Percentiles rank a stretch among this genome's conserved stretches.
These are phyloP conservation scores for Akebia trifoliata DNA, from an alignment of 164 flowering plant species.

Conservation along the genomic window DNA sequence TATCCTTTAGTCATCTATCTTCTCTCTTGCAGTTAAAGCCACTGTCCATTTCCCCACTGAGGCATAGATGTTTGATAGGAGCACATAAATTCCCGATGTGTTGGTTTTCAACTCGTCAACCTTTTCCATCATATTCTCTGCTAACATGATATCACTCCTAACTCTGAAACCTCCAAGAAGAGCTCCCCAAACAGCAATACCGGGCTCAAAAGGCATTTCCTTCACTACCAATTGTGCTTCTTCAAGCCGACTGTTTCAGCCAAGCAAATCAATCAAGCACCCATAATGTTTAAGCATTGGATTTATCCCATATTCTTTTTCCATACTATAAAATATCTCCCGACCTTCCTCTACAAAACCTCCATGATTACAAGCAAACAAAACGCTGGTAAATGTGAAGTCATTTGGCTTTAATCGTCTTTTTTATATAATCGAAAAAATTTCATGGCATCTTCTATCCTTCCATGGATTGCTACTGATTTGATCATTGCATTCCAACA, in stretches of 20 bases:
- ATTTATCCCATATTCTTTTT: conserved; percentile 24
- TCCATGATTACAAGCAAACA: conserved; percentile 48
- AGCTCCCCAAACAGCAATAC: conserved; percentile 40
- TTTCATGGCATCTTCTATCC: conserved; percentile 28
- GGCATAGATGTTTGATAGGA: conserved; percentile 45
- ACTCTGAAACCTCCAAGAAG: conserved; percentile 38
- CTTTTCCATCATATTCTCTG: conserved; percentile 25
- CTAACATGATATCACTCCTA: conserved; percentile 31
- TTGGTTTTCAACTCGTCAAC: conserved; percentile 22
- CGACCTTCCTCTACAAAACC: conserved; percentile 37
- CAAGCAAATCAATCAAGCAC: conserved; percentile 38
- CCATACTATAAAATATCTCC: conserved; percentile 27
- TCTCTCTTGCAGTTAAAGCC: conserved; percentile 27
- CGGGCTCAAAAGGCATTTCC: conserved; percentile 40
- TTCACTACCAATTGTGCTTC: conserved; percentile 27
- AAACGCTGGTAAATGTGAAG: conserved; percentile 25
- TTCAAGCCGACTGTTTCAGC: conserved; percentile 37
- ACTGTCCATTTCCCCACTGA: conserved; percentile 34
- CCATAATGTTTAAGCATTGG: conserved; percentile 39
- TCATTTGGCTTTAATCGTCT: conserved; percentile 30
- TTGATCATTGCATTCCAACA: conserved; percentile 47
- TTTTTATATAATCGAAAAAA: conserved; percentile 30
- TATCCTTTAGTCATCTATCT: conserved; percentile 28
- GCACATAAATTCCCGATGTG: conserved; percentile 38
- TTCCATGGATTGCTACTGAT: conserved; percentile 39